Conservation (phyloP, 2,329 filamentous ascomycete species). For the Teratosphaeria gauchensis region DNA sequence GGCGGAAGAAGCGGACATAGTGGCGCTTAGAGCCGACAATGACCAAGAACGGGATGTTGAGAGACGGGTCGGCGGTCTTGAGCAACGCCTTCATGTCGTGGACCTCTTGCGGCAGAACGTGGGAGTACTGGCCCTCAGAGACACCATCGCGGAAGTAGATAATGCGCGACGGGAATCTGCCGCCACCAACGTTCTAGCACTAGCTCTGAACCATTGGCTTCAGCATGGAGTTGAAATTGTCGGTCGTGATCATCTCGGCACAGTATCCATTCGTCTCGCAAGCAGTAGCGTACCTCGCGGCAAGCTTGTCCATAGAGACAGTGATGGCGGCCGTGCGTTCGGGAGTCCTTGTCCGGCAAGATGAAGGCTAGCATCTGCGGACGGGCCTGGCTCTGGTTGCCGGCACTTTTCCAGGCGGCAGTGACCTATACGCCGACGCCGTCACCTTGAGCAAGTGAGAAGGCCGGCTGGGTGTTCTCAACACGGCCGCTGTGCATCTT, state of each 20-base stretch:
- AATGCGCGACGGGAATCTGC: constrained; percentile 58
- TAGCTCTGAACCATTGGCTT: constrained; percentile 54
- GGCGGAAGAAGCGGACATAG: constrained; percentile 82
- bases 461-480: constrained; percentile 34
- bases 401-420: constrained; percentile 45
- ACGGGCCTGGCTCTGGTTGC: constrained; percentile 42
- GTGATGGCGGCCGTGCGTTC: constrained; percentile 74
- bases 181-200: constrained; percentile 45
- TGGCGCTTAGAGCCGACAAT: constrained; percentile 89
- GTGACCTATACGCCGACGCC: constrained; percentile 25
- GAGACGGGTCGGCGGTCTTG: constrained; percentile 23
- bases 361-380: constrained; percentile 77
- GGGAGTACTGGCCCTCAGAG: constrained; percentile 71
- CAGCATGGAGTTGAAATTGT: constrained; percentile 56
- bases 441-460: constrained; percentile 26
- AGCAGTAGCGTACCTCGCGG: constrained; percentile 66
- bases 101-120: constrained; percentile 74
- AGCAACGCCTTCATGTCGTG: constrained; percentile 52
- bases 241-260: constrained; percentile 63
- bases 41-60: constrained; percentile 63
- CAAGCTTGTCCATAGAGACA: constrained; percentile 63
- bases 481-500: constrained; percentile 52
- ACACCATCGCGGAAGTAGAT: constrained; percentile 94
- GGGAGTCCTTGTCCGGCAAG: constrained; percentile 59
- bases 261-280: constrained; percentile 77